Percentiles rank a stretch among this genome's conserved stretches.
These are phyloP conservation scores for Apiospora arundinis DNA, from an alignment of 2,329 filamentous ascomycete species.

Conservation along the genomic window DNA sequence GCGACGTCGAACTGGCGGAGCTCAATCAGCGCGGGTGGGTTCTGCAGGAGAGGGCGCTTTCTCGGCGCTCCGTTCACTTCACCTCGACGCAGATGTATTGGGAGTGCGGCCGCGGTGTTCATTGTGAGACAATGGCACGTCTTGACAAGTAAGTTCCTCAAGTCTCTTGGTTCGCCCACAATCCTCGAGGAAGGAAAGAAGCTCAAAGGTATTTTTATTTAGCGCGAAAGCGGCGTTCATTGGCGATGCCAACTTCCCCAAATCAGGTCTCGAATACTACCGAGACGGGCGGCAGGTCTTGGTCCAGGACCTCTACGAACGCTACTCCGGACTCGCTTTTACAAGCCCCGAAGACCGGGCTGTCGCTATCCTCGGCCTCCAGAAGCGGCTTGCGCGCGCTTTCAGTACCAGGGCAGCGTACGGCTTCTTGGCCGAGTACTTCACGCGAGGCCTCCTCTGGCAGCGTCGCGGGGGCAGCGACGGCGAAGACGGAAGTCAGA, in stretches of 20 bases:
- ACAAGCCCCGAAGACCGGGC: slow-evolving; percentile 21
- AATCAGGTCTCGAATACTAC: slow-evolving; percentile 14
- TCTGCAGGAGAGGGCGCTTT: slow-evolving; percentile 36
- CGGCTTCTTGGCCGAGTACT: slow-evolving; percentile 20
- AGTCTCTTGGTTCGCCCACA: too few species aligned
- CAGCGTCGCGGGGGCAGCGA: not conserved
- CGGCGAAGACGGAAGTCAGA: too few species aligned
- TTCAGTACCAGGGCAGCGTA: slow-evolving; percentile 11
- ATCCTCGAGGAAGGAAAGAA: too few species aligned
- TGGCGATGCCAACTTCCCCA: slow-evolving; percentile 25
- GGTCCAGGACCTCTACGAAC: slow-evolving; percentile 20
- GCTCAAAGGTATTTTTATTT: too few species aligned
- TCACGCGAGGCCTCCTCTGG: slow-evolving; percentile 23
- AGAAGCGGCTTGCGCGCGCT: slow-evolving; percentile 20
- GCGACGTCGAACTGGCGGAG: slow-evolving; percentile 29
- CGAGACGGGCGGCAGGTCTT: slow-evolving; percentile 15
- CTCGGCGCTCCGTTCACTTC: slow-evolving; percentile 37
- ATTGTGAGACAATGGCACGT: slow-evolving; percentile 23
- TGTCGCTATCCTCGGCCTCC: slow-evolving; percentile 22
- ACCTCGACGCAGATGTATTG: slow-evolving; percentile 36
- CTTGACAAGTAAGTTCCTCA: slow-evolving; percentile 23
- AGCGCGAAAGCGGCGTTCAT: slow-evolving; percentile 23
- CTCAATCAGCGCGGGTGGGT: slow-evolving; percentile 38
- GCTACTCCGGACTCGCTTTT: slow-evolving; percentile 23
- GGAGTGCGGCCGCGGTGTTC: slow-evolving; percentile 31